A percentile compares a stretch with the other conserved stretches of the same genome.
Conservation (phyloP, 2,329 filamentous ascomycete genomes). For the Neofusicoccum sp. region DNA sequence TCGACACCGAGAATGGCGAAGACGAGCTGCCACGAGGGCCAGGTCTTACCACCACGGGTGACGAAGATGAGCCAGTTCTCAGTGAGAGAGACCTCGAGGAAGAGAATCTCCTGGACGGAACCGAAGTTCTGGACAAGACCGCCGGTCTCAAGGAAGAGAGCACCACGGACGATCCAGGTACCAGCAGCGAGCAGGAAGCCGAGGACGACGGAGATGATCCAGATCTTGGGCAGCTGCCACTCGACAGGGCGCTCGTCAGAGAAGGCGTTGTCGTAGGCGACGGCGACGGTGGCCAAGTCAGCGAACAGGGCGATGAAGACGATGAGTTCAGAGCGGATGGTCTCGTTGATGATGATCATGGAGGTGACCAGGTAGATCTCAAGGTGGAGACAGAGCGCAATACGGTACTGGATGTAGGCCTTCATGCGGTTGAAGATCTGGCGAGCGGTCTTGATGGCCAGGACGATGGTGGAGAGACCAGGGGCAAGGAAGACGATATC, state of each 20-base stretch:
- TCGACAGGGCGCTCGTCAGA: conserved; percentile 73
- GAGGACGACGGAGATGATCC: conserved; percentile 70
- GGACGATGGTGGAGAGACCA: conserved; percentile 68
- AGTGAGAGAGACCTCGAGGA: conserved; percentile 53
- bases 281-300: conserved; percentile 74
- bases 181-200: conserved; percentile 66
- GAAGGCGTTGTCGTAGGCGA: conserved; percentile 77
- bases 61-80: conserved; percentile 58
- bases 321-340: conserved; percentile 68
- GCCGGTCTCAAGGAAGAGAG: conserved; percentile 66
- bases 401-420: conserved; percentile 75
- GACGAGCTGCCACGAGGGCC: conserved; percentile 72
- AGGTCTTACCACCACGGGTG: conserved; percentile 63
- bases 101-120: conserved; percentile 67
- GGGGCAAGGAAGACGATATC: conserved; percentile 75
- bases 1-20: conserved; percentile 70
- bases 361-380: conserved; percentile 75
- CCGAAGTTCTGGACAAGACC: conserved; percentile 75
- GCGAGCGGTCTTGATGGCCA: conserved; percentile 70
- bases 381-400: conserved; percentile 70
- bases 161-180: conserved; percentile 72
- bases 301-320: conserved; percentile 79
- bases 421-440: conserved; percentile 79
- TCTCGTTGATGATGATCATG: conserved; percentile 79
- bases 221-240: conserved; percentile 80